Evolutionary conservation across 2,329 filamentous ascomycete species (phyloP), one percentile per base, ranked within the genome.

Genomic region (Sporothrix humicola): DNA sequence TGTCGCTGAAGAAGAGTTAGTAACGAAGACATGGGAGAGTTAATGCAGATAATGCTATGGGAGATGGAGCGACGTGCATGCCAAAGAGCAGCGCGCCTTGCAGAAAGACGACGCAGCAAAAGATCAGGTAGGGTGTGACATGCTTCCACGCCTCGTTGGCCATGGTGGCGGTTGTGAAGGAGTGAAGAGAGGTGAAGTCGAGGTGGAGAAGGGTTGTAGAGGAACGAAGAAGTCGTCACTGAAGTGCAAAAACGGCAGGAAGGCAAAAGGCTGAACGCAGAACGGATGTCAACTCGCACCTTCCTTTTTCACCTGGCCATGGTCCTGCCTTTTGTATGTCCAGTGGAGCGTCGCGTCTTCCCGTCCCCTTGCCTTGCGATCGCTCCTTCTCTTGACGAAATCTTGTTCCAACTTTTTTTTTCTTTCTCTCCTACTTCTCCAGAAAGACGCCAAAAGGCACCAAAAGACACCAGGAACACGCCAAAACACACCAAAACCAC

Each of bases 61-160:
- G 15, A 54, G 63, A 26, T 37, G 20, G n/a, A 20, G 31, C 20
- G 12, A 75, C 74, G 44, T 73, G 74, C 72, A 77, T 73, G 61
- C 76, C 76, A 52, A 77, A 77, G 23, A 77, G 71, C 26, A 77
- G 54, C 2, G 73, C 76, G 17, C 76, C 76, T 52, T 73, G 72
- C 6, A 75, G 65, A 37, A 76, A 77, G 66, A 73, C 69, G 37
- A 75, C 44, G n/a, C 66, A 72, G 66, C 72, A 70, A 50, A 75
- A 77, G 13, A 77, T 17, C 54, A 77, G 69, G 73, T 74, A 77
- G n/a, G 76, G 76, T 56, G 76, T 77, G 20, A 73, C 52, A 54
- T 74, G 73, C 42, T 58, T 70, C 68, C 69, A 73, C 26, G 72
- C 72, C 44, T 68, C 37, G 50, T 58, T 15, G 42, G 46, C 56